Base-by-base conservation (phyloP, 306 rosid species). In the Fragaria iinumae region DNA sequence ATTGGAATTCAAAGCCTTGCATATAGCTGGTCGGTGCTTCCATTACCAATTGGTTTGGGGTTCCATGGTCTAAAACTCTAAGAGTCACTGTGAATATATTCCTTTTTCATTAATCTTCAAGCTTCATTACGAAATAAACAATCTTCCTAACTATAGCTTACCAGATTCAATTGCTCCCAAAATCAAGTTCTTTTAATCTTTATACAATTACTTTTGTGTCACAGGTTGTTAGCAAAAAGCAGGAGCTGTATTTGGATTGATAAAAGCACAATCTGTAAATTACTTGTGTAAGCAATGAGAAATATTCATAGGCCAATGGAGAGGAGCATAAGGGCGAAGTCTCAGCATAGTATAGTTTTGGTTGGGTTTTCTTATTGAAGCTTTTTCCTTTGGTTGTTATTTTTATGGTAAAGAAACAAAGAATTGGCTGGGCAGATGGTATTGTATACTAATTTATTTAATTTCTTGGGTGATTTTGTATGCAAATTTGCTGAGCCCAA, bases 181-280 rank as follows among this genome's bases (percentile, higher is more conserved):
- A 55, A 8, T 59, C 27, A 29, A 8, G 5, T 18, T 45, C 59
- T 21, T 39, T 67, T 59, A 48, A 32, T 60, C 17, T 47, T 25
- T 52, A 34, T 45, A 50, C 36, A 49, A 44, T 25, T 57, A 5
- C 63, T 34, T 64, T 17, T 83, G 71, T 67, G 9, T 49, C 47
- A 5, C 83, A 83, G 83, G 83, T 79, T 75, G 49, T 55, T 70
- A 32, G 23, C 67, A 65, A 69, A 76, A 56, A 71, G 60, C 70
- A 76, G 76, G 79, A 88, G 69, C 44, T 12, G 10, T 43, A 59
- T 75, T 38, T 49, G 69, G 80, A 69, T 59, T 50, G 84, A 69
- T 69, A 67, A 69, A 80, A 71, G 77, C 44, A 80, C 32, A 75
- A 74, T 74, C 75, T 82, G 88, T 84, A 84, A 32, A 82, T 87